Percentiles rank a stretch among this genome's conserved stretches.
phyloP scores from a whole-genome alignment of 441 rosid genomes.

The Mallotus repandus region DNA sequence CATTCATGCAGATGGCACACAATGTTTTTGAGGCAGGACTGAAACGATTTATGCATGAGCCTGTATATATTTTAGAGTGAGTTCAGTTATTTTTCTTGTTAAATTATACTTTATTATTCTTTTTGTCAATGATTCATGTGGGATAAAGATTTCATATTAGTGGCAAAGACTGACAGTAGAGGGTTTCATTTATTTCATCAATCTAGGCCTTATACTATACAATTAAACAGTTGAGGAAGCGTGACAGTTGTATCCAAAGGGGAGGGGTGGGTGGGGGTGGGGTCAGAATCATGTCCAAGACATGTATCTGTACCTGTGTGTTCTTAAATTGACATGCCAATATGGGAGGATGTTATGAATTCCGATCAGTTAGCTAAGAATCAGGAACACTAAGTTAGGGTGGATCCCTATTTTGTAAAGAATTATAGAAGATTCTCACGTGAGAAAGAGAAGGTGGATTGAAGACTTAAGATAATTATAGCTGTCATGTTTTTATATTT shows the following conservation, averaged over 20 bases:
- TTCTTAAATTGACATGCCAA: neutral
- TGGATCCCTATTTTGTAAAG: too few species aligned
- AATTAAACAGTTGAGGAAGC: neutral
- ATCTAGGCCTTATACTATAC: neutral
- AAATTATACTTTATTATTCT: neutral
- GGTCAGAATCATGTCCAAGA: neutral
- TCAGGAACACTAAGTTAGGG: too few species aligned
- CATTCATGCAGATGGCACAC: conserved; percentile 73
- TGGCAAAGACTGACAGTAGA: neutral
- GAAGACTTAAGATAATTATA: too few species aligned
- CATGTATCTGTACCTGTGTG: neutral
- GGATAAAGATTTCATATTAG: neutral
- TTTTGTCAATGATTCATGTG: neutral
- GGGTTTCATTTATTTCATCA: too few species aligned
- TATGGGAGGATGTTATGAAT: neutral
- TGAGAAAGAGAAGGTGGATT: too few species aligned
- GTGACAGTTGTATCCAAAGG: neutral
- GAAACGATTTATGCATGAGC: conserved; percentile 92
- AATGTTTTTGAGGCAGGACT: conserved; percentile 92
- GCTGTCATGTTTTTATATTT: too few species aligned
- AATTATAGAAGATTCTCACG: too few species aligned
- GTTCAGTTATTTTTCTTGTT: conserved; percentile 27
- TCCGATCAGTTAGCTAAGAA: too few species aligned
- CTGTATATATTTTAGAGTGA: conserved; percentile 92
- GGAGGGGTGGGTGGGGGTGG: too few species aligned